Base-by-base conservation (phyloP, 1,139 yeast species). In the Yamadazyma songkhlaensis region DNA sequence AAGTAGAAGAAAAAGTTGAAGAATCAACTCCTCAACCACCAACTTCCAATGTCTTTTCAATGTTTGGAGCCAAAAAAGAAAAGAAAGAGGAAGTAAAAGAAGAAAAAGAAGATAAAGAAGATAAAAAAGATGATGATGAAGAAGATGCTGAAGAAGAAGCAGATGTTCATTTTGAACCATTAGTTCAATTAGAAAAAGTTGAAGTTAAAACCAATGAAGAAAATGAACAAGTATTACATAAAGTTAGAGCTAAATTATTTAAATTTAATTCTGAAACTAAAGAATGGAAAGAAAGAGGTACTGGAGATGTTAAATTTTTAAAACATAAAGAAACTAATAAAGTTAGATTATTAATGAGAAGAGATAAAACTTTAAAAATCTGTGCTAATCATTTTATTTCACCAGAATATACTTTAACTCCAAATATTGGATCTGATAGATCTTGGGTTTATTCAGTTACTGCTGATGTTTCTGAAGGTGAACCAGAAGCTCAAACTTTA, bases 261-360 rank as follows among this genome's bases (percentile, higher is more conserved):
- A 84, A 89, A 67, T 92, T 84, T 73, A 86, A 84, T 58, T 74
- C 74, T 44, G 89, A 84, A 47, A 60, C 82, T 42, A 86, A 87
- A 59, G 98, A 92, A 70, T 92, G 99, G 98, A 92, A 94, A 67
- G 99, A 94, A 74, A 86, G 98, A 74, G 98, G 98, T 52, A 89
- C 97, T 32, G 99, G 98, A 55, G 98, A 92, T 59, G 97, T 90
- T 55, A 88, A 90, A 69, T 88, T 92, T 66, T 79, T 92, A 62
- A 79, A 92, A 72, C 96, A 90, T 72, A 88, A 87, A 67, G 70
- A 70, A 45, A 71, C 88, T 41, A 76, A 78, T 41, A 90, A 87
- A 71, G 86, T 85, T 47, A 84, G 98, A 71, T 68, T 92, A 50
- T 76, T 92, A 60, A 92, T 92, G 98, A 87, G 98, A 79, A 88